phyloP scores from a whole-genome alignment of 1,284 basidiomycete genomes.

The Tylopilus sp. region DNA sequence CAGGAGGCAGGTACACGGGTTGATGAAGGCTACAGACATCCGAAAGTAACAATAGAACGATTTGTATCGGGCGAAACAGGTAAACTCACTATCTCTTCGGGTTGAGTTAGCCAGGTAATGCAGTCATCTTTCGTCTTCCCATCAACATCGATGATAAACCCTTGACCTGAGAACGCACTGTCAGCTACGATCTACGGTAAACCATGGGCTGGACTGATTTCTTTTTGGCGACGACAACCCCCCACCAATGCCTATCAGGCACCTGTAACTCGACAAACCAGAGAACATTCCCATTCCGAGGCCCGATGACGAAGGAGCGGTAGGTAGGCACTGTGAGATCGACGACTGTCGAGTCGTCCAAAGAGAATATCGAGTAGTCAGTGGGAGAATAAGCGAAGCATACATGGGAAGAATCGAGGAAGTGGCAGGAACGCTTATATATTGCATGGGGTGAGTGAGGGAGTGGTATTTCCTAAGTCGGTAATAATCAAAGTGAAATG shows the following conservation, averaged over 20 bases:
- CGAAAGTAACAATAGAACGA: neutral
- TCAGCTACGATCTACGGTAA: slow-evolving; percentile 2
- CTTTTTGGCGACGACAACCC: slow-evolving; percentile 84
- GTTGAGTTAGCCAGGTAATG: slow-evolving; percentile 85
- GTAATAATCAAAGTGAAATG: slow-evolving; percentile 4
- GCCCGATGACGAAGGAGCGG: slow-evolving; percentile 57
- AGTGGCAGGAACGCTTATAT: slow-evolving; percentile 76
- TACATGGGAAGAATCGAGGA: slow-evolving; percentile 66
- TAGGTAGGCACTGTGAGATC: slow-evolving; percentile 64
- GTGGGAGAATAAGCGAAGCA: slow-evolving; percentile 79
- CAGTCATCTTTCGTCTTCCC: slow-evolving; percentile 71
- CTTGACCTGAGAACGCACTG: slow-evolving; percentile 64
- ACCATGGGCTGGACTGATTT: slow-evolving; percentile 62
- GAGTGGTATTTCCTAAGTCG: slow-evolving; percentile 75
- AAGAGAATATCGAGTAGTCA: slow-evolving; percentile 80
- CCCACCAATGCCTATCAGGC: slow-evolving; percentile 72
- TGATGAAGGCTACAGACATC: slow-evolving; percentile 69
- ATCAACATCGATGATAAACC: slow-evolving; percentile 78
- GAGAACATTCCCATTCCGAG: slow-evolving; percentile 73
- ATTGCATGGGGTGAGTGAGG: slow-evolving; percentile 90
- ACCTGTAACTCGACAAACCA: slow-evolving; percentile 88
- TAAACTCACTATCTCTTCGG: slow-evolving; percentile 78
- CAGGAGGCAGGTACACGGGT: slow-evolving; percentile 85
- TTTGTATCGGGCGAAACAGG: neutral
- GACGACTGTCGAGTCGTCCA: slow-evolving; percentile 66